A percentile compares a stretch with the other conserved stretches of the same genome.
Evolutionary conservation across 768 basidiomycete species (phyloP).

Genomic region (Trametes punicea): DNA sequence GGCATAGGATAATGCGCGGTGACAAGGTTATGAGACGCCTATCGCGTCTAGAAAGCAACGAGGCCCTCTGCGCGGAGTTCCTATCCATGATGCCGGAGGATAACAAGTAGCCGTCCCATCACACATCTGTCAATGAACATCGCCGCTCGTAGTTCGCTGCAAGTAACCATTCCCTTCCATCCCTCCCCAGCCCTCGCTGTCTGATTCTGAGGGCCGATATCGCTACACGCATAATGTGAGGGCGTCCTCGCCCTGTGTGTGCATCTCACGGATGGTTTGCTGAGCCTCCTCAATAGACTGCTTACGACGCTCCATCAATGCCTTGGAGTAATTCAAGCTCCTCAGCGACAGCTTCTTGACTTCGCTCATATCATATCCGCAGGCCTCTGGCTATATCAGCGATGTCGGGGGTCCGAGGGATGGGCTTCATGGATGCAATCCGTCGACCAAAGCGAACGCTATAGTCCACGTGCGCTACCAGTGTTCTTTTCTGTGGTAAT

Average conservation of each 20-base stretch:
- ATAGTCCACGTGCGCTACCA: neutral
- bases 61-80: no score
- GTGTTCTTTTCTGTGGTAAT: neutral
- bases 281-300: neutral
- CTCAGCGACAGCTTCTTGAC: neutral
- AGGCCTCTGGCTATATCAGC: neutral
- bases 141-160: neutral
- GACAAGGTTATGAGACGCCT: no score
- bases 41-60: no score
- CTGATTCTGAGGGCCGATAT: no score
- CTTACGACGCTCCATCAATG: neutral
- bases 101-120: neutral
- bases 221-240: no score
- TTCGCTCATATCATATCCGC: neutral
- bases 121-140: slow-evolving; percentile 12
- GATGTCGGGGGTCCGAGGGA: neutral
- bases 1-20: no score
- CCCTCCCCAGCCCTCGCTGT: neutral
- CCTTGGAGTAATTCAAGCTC: neutral
- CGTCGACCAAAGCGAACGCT: neutral
- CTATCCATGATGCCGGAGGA: neutral
- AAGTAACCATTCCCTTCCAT: neutral
- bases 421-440: no score
- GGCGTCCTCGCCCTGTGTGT: no score
- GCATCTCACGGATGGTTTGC: neutral